phyloP scores from a whole-genome alignment of 257 asterid genomes.

The Solanum chiquidenum region DNA sequence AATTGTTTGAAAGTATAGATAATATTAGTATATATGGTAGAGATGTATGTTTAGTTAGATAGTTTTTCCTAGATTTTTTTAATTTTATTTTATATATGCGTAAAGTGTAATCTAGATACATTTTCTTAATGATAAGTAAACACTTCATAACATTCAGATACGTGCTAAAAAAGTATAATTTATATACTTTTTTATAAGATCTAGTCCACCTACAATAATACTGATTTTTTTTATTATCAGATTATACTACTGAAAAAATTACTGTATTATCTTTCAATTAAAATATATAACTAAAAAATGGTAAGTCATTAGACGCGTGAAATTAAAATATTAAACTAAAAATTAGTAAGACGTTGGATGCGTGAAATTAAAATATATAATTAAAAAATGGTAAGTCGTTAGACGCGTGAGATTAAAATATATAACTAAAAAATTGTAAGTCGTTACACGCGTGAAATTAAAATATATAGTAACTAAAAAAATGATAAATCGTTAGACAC shows the following conservation, averaged over 20 bases:
- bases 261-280: background rate
- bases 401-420: background rate
- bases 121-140: background rate
- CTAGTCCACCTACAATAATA: background rate
- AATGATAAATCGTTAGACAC: too few species aligned
- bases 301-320: too few species aligned
- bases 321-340: too few species aligned
- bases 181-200: background rate
- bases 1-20: too few species aligned
- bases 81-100: too few species aligned
- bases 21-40: too few species aligned
- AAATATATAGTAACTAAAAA: too few species aligned
- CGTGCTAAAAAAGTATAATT: background rate
- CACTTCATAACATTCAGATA: background rate
- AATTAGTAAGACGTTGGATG: fast-evolving
- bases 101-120: background rate
- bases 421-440: too few species aligned
- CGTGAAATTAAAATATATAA: background rate
- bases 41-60: too few species aligned
- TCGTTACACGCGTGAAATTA: background rate
- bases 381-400: fast-evolving
- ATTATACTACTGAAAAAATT: background rate
- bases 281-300: too few species aligned
- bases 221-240: too few species aligned
- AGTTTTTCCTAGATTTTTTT: too few species aligned